A percentile compares a stretch with the other conserved stretches of the same genome.
phyloP scores from a whole-genome alignment of 352 stramenopile species.

The Globisporangium viniferum region DNA sequence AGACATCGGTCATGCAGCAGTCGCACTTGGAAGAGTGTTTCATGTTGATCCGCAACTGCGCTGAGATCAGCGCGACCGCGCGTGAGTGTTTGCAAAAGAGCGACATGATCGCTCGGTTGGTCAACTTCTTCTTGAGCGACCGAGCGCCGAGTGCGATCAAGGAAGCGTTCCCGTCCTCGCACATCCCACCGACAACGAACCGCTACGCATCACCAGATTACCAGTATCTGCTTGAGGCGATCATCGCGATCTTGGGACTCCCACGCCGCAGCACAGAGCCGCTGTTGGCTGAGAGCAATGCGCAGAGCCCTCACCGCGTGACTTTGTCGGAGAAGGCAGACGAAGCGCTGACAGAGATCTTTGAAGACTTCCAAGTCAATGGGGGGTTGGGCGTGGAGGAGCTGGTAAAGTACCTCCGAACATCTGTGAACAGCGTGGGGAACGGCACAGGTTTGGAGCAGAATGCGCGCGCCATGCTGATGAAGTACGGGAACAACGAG shows the following conservation, averaged over 20 bases:
- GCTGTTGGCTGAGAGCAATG: constrained; percentile 59
- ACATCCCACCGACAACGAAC: constrained; percentile 31
- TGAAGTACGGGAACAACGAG: constrained; percentile 65
- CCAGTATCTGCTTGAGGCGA: constrained; percentile 85
- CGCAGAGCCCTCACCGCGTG: constrained; percentile 68
- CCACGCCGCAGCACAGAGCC: constrained; percentile 59
- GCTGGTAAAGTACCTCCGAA: constrained; percentile 64
- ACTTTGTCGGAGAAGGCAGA: constrained; percentile 73
- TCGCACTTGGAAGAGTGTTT: constrained; percentile 87
- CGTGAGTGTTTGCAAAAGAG: constrained; percentile 46
- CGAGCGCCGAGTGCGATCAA: constrained; percentile 58
- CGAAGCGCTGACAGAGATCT: constrained; percentile 69
- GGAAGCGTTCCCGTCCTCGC: constrained; percentile 67
- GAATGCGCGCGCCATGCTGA: constrained; percentile 59
- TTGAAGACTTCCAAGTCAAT: constrained; percentile 57
- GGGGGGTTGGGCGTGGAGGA: constrained; percentile 52
- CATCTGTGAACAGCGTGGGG: constrained; percentile 58
- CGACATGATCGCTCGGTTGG: constrained; percentile 76
- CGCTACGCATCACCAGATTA: constrained; percentile 82
- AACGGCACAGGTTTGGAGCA: constrained; percentile 52
- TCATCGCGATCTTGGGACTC: constrained; percentile 82
- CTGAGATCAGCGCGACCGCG: constrained; percentile 50
- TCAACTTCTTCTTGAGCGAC: constrained; percentile 83
- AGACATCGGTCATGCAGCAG: constrained; percentile 74
- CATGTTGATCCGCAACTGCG: constrained; percentile 78